phyloP scores from a whole-genome alignment of 305 asterid genomes.

The Fraxinus nigra region DNA sequence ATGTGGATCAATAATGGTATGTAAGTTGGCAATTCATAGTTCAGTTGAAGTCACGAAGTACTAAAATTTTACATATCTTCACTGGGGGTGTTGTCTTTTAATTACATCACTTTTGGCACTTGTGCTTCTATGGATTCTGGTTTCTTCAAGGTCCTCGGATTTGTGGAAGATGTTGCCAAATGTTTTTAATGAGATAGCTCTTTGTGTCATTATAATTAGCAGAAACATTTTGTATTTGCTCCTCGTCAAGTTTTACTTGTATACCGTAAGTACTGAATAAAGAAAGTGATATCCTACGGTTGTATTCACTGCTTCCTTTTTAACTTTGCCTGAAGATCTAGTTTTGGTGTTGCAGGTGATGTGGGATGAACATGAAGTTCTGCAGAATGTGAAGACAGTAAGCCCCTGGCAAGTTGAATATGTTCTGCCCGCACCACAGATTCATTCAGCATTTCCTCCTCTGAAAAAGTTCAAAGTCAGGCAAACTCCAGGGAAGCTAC shows the following conservation, averaged over 20 bases:
- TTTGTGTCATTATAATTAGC: background rate
- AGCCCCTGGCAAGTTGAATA: slow-evolving; percentile 53
- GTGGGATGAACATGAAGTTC: slow-evolving; percentile 44
- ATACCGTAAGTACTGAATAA: background rate
- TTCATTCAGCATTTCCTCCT: slow-evolving; percentile 25
- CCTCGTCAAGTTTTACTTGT: background rate
- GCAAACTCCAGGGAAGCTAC: slow-evolving; percentile 20
- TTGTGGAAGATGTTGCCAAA: background rate
- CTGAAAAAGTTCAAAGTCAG: slow-evolving; percentile 27
- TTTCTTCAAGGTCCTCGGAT: background rate
- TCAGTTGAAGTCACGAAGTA: background rate
- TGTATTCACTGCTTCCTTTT: background rate
- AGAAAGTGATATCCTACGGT: background rate
- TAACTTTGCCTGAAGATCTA: background rate
- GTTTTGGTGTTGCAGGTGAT: slow-evolving; percentile 33
- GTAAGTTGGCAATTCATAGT: background rate
- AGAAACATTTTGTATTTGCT: background rate
- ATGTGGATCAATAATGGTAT: background rate
- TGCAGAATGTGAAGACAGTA: slow-evolving; percentile 30
- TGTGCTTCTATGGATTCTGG: background rate
- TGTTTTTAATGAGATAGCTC: background rate
- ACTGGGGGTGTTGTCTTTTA: background rate
- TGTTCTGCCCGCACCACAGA: slow-evolving; percentile 19
- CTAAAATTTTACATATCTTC: background rate
- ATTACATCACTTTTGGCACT: background rate